Evolutionary conservation across 495 filamentous ascomycete species (phyloP), one percentile per base, ranked within the genome.

Genomic region (Copromyces sp.): DNA sequence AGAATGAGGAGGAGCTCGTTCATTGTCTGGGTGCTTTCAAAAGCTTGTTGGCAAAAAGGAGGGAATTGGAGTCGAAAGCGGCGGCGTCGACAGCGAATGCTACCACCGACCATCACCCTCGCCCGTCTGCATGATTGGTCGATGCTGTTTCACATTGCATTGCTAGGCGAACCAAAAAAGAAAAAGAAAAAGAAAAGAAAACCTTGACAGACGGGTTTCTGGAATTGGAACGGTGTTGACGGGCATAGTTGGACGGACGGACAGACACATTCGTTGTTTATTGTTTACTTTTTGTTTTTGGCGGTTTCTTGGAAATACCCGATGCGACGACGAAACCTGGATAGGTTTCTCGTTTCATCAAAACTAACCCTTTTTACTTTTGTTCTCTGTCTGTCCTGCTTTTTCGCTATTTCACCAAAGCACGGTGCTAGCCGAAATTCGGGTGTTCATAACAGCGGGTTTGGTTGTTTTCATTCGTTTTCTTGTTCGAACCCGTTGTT

Each of bases 11-110:
- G 75, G 82, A 86, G 24, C 83, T 98, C 59, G 89, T 94, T 12
- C 91, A 90, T 74, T 97, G 92, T 84, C 84, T 98, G 3, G 95
- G 96, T 1, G 92, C 93, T 1, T 84, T 98, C 78, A 98, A 98
- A 82, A 97, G 93, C 79, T 86, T 97, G 71, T 82, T 98, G 61
- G 89, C 86, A 79, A 94, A 89, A 87, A 86, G 89, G 70, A 89
- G 83, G 69, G 86, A 86, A 70, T 73, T 86, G 14, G 84, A 85
- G 73, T 81, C 84, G 29, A 82, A 81, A 9, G 82, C 81, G 38
- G 77, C 79, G 2, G 76, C 79, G 14, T 44, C 72, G 32, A 69
- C 17, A 44, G 74, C 75, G 32, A 77, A 75, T 65, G 69, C 69
- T n/a, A 69, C 73, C 59, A 59, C 47, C 40, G 72, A 68, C 68